These are phyloP conservation scores for Rugonectria rugulosa DNA, from an alignment of 2,329 filamentous ascomycete species.

Conservation along the genomic window DNA sequence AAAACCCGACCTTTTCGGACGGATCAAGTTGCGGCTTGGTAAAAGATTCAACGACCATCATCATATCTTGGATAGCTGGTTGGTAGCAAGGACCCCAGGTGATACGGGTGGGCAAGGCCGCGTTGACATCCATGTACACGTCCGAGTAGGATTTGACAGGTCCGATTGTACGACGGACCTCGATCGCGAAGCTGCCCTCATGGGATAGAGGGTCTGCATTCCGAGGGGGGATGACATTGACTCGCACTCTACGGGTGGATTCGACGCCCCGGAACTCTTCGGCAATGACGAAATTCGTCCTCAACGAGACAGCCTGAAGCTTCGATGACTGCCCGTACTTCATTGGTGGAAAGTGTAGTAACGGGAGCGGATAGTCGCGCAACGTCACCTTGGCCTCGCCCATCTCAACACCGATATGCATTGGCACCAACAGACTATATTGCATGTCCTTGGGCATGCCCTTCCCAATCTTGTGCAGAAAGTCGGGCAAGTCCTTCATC, in stretches of 20 bases:
- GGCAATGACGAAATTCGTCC: slow-evolving; percentile 92
- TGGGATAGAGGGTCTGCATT: slow-evolving; percentile 64
- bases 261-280: slow-evolving; percentile 87
- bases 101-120: slow-evolving; percentile 87
- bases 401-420: slow-evolving; percentile 89
- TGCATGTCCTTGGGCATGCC: slow-evolving; percentile 92
- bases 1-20: slow-evolving; percentile 94
- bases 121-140: slow-evolving; percentile 91
- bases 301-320: slow-evolving; percentile 81
- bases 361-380: slow-evolving; percentile 90
- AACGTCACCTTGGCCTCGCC: slow-evolving; percentile 87
- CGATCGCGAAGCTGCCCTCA: slow-evolving; percentile 77
- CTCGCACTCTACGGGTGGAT: slow-evolving; percentile 80
- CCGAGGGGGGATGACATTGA: slow-evolving; percentile 81
- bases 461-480: slow-evolving; percentile 90
- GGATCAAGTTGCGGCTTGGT: slow-evolving; percentile 94
- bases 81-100: slow-evolving; percentile 99
- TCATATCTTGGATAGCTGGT: slow-evolving; percentile 98
- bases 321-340: slow-evolving; percentile 80
- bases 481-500: slow-evolving; percentile 79
- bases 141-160: slow-evolving; percentile 97
- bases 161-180: slow-evolving; percentile 89
- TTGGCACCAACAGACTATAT: slow-evolving; percentile 87
- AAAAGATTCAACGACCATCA: slow-evolving; percentile 98
- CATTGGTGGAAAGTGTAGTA: slow-evolving; percentile 88